phyloP scores from a whole-genome alignment of 768 basidiomycete genomes.

The Artomyces pyxidatus region DNA sequence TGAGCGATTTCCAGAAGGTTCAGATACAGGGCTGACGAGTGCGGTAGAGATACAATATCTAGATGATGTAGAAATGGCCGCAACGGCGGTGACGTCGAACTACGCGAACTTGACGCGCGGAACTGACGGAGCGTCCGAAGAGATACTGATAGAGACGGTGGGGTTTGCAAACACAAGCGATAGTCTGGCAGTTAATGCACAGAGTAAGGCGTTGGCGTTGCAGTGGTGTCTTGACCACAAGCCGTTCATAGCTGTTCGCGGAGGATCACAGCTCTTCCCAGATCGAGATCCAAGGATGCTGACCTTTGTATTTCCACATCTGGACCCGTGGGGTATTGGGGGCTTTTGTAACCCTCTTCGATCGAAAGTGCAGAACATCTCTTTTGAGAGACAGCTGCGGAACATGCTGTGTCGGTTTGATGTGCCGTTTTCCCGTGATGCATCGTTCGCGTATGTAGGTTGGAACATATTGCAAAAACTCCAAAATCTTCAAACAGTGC shows the following conservation, averaged over 20 bases:
- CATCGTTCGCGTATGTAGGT: neutral
- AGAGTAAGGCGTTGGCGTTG: neutral
- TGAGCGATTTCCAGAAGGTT: too few relatives aligned
- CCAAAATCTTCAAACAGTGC: neutral
- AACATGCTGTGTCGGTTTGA: neutral
- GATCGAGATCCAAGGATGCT: slow-evolving; percentile 27
- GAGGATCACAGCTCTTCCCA: neutral
- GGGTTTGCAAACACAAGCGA: too few relatives aligned
- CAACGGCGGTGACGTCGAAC: too few relatives aligned
- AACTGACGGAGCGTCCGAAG: too few relatives aligned
- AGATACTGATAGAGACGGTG: too few relatives aligned
- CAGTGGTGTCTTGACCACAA: neutral
- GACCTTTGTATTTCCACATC: slow-evolving; percentile 32
- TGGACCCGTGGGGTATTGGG: slow-evolving; percentile 36
- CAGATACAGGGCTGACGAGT: too few relatives aligned
- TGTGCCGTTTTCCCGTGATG: neutral
- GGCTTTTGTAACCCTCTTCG: slow-evolving; percentile 9
- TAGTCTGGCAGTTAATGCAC: too few relatives aligned
- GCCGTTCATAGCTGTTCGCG: neutral
- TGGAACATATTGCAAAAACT: neutral
- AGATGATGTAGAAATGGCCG: too few relatives aligned
- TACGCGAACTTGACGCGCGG: too few relatives aligned
- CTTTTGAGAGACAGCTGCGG: neutral
- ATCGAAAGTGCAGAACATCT: neutral
- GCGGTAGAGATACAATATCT: too few relatives aligned